Percentiles rank a stretch among this genome's conserved stretches.
phyloP scores from a whole-genome alignment of 495 filamentous ascomycete species.

The Aspergillus nidulans region DNA sequence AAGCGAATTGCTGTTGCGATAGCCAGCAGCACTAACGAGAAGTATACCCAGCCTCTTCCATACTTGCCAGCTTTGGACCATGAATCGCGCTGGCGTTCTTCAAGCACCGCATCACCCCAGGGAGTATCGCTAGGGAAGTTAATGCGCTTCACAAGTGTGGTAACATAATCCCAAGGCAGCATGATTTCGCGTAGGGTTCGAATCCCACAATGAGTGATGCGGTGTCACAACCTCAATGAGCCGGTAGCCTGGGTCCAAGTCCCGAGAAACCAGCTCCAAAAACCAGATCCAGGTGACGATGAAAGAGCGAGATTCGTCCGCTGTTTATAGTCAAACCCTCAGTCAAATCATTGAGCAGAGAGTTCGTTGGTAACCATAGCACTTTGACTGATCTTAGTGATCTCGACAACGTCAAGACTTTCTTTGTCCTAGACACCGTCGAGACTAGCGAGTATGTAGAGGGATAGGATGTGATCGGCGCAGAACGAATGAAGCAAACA shows the following conservation, averaged over 20 bases:
- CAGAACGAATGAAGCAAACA: conserved; percentile 1
- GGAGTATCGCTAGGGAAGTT: conserved; percentile 64
- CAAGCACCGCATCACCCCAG: conserved; percentile 64
- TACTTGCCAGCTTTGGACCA: conserved; percentile 82
- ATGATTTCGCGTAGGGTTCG: neutral
- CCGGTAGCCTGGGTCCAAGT: neutral
- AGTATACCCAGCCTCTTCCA: conserved; percentile 82
- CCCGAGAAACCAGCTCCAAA: conserved; percentile 6
- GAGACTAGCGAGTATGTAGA: neutral
- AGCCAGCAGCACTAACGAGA: conserved; percentile 65
- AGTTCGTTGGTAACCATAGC: neutral
- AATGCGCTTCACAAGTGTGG: conserved; percentile 64
- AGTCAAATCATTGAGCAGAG: conserved; percentile 5
- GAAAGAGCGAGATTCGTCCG: neutral
- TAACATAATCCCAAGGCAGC: conserved; percentile 17
- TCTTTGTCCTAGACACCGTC: neutral
- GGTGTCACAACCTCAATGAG: neutral
- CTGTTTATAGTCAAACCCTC: neutral
- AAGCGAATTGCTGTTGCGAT: conserved; percentile 60
- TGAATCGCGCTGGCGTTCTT: conserved; percentile 72
- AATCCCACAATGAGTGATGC: neutral
- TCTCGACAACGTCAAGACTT: neutral
- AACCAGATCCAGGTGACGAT: neutral
- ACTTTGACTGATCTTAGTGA: neutral
- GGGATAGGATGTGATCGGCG: conserved; percentile 6